A percentile compares a stretch with the other conserved stretches of the same genome.
phyloP scores from a whole-genome alignment of 2,329 filamentous ascomycete species.

The Diaporthe sp. region DNA sequence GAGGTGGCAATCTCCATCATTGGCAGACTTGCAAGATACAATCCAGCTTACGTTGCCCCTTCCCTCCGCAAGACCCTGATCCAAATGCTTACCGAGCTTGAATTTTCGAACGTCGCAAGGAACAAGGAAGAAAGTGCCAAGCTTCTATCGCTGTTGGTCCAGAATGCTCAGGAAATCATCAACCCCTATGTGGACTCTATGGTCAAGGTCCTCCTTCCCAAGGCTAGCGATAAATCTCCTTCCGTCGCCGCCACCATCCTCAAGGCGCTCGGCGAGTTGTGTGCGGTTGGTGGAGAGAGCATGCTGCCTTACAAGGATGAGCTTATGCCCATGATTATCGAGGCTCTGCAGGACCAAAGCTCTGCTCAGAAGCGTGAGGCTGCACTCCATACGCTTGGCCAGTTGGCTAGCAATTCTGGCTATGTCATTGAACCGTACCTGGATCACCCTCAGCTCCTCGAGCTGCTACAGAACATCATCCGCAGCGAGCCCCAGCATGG shows the following conservation, averaged over 20 bases:
- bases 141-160: constrained; percentile 90
- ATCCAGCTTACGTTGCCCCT: constrained; percentile 97
- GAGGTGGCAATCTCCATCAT: constrained; percentile 98
- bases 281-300: constrained; percentile 92
- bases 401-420: constrained; percentile 94
- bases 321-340: constrained; percentile 95
- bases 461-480: constrained; percentile 93
- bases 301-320: constrained; percentile 93
- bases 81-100: constrained; percentile 94
- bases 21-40: constrained; percentile 89
- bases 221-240: constrained; percentile 86
- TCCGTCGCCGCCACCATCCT: constrained; percentile 96
- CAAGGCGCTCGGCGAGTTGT: constrained; percentile 93
- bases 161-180: constrained; percentile 92
- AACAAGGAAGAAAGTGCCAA: constrained; percentile 98
- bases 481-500: constrained; percentile 89
- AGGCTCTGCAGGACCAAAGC: constrained; percentile 93
- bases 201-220: constrained; percentile 93
- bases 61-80: constrained; percentile 95
- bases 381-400: constrained; percentile 89
- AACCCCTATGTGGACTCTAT: constrained; percentile 98
- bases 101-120: constrained; percentile 92
- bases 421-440: constrained; percentile 98
- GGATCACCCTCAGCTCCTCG: constrained; percentile 93
- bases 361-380: constrained; percentile 92